These are phyloP conservation scores for Acanthamoeba quina DNA, from an alignment of 208 protist genomes.

Conservation along the genomic window DNA sequence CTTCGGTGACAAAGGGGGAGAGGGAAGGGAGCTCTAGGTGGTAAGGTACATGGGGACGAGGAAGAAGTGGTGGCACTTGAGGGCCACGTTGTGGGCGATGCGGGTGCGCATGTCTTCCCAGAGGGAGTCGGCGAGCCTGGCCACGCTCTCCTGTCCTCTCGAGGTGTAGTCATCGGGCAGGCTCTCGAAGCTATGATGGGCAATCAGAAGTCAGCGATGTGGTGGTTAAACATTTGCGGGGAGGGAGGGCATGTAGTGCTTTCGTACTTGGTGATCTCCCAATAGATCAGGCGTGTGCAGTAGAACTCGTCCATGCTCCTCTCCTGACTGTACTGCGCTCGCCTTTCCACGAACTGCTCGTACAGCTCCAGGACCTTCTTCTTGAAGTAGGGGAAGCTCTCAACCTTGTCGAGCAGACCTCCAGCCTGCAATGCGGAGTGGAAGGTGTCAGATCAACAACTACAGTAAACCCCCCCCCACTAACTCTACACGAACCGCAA, in stretches of 20 bases:
- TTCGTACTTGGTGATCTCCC: slow-evolving; percentile 82
- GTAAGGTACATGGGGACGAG: slow-evolving; percentile 82
- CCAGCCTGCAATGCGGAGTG: background rate
- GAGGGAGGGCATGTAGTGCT: background rate
- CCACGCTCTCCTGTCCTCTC: slow-evolving; percentile 78
- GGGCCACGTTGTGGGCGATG: slow-evolving; percentile 84
- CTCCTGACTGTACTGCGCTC: background rate
- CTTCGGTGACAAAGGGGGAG: background rate
- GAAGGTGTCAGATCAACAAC: background rate
- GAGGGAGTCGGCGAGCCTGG: slow-evolving; percentile 76
- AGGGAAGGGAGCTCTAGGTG: background rate
- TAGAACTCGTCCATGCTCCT: slow-evolving; percentile 88
- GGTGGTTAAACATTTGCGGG: too few species aligned
- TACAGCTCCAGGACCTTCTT: slow-evolving; percentile 67
- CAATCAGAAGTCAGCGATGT: background rate
- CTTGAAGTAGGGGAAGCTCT: slow-evolving; percentile 57
- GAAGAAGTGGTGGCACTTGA: slow-evolving; percentile 88
- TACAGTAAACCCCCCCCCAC: too few species aligned
- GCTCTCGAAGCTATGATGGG: slow-evolving; percentile 14
- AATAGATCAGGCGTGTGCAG: slow-evolving; percentile 80
- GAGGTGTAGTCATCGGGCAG: slow-evolving; percentile 51
- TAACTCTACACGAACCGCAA: background rate
- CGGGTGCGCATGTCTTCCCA: slow-evolving; percentile 80
- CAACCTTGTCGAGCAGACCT: slow-evolving; percentile 23
- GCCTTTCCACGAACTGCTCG: slow-evolving; percentile 40